Percentiles rank a stretch among this genome's conserved stretches.
phyloP scores from a whole-genome alignment of 164 flowering plant genomes.

The Protea cynaroides region DNA sequence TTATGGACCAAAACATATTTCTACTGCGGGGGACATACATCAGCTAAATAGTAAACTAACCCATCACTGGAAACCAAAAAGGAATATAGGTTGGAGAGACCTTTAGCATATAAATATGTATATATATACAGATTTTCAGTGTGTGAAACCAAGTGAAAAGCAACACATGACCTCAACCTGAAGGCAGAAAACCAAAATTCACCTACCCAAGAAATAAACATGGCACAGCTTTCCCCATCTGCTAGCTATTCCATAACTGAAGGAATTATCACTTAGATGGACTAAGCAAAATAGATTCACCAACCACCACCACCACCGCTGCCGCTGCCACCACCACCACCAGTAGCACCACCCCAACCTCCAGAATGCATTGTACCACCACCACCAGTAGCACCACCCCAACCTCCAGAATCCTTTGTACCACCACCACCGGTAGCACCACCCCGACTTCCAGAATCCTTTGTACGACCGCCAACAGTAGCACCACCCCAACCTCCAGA shows the following conservation, averaged over 20 bases:
- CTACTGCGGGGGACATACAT: no score
- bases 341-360: conserved; percentile 24
- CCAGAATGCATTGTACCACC: conserved; percentile 11
- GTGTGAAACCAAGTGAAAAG: not conserved
- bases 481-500: conserved; percentile 25
- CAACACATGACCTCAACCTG: not conserved
- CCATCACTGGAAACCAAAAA: no score
- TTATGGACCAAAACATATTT: no score
- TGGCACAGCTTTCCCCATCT: not conserved
- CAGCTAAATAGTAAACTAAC: no score
- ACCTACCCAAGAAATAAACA: not conserved
- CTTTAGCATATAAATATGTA: not conserved
- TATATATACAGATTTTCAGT: not conserved
- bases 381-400: conserved; percentile 17
- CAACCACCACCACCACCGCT: conserved; percentile 14
- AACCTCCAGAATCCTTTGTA: conserved; percentile 17
- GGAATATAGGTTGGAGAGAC: not conserved
- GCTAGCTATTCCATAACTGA: not conserved
- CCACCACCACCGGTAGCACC: conserved; percentile 8
- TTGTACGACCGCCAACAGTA: conserved; percentile 6
- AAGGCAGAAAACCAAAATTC: not conserved
- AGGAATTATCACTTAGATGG: no score
- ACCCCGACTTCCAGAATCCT: conserved; percentile 25
- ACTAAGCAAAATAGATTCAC: not conserved
- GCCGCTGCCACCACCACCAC: conserved; percentile 6